A percentile compares a stretch with the other conserved stretches of the same genome.
Evolutionary conservation across 2,329 filamentous ascomycete species (phyloP).

Genomic region (Zalaria sp.): DNA sequence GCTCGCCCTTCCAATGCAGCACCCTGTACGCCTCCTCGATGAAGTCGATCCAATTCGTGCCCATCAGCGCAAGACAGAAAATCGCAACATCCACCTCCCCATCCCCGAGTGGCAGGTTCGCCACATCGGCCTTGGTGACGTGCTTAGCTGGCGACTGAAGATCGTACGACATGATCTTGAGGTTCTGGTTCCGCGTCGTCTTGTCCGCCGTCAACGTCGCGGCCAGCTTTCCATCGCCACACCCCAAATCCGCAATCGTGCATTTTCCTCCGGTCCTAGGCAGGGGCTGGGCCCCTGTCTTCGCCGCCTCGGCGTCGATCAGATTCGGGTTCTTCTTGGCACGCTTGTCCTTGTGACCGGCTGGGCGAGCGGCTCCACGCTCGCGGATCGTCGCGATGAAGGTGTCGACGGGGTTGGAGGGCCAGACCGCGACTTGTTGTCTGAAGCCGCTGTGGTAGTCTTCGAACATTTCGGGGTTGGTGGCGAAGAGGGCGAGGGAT

Average conservation of each 20-base stretch:
- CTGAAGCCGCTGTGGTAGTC: constrained; percentile 97
- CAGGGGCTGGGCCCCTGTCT: constrained; percentile 32
- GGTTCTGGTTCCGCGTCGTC: constrained; percentile 49
- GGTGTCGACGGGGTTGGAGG: constrained; percentile 83
- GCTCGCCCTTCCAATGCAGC: constrained; percentile 83
- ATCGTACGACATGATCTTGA: constrained; percentile 75
- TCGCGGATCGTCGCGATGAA: constrained; percentile 60
- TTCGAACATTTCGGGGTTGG: constrained; percentile 82
- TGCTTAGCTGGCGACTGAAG: constrained; percentile 62
- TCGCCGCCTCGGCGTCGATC: constrained; percentile 14
- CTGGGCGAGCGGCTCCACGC: constrained; percentile 43
- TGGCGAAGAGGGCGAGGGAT: constrained; percentile 68
- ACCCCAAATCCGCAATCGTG: constrained; percentile 82
- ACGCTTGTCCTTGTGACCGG: constrained; percentile 18
- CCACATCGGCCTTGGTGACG: constrained; percentile 81
- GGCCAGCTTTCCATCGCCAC: constrained; percentile 77
- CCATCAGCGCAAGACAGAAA: constrained; percentile 96
- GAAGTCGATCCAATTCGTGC: constrained; percentile 95
- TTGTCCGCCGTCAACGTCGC: constrained; percentile 43
- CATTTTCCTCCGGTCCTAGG: constrained; percentile 59
- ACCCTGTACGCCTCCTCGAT: constrained; percentile 91
- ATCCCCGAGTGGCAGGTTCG: constrained; percentile 61
- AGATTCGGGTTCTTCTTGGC: constrained; percentile 26
- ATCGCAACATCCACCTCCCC: constrained; percentile 73
- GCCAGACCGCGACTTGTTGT: constrained; percentile 90